These are phyloP conservation scores for Xanthoconium stramineum DNA, from an alignment of 768 basidiomycete genomes.

Conservation along the genomic window DNA sequence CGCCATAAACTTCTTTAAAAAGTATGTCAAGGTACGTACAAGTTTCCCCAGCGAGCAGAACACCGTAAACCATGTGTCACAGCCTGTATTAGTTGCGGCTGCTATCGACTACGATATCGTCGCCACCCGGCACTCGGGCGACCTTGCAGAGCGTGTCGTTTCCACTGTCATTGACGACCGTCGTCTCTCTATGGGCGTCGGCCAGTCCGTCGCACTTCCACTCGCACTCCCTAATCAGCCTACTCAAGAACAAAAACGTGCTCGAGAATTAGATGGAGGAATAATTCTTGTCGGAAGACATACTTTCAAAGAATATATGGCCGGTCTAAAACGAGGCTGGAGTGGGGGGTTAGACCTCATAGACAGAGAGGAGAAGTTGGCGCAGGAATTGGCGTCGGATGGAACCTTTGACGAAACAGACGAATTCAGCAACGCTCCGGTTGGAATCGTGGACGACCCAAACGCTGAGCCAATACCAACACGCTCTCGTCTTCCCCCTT, in stretches of 20 bases:
- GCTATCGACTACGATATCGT: constrained; percentile 90
- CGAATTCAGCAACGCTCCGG: constrained; percentile 24
- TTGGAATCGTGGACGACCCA: constrained; percentile 24
- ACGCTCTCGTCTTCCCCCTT: constrained; percentile 34
- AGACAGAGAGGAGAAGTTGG: constrained; percentile 70
- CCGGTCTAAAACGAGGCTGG: constrained; percentile 84
- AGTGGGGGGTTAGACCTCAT: constrained; percentile 63
- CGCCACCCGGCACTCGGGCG: constrained; percentile 79
- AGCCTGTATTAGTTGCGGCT: constrained; percentile 94
- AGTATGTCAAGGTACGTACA: constrained; percentile 87
- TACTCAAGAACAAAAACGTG: constrained; percentile 48
- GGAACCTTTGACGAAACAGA: constrained; percentile 73
- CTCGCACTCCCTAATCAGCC: constrained; percentile 52
- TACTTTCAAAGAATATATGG: constrained; percentile 93
- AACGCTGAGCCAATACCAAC: constrained; percentile 43
- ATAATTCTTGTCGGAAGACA: constrained; percentile 83
- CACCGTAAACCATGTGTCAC: constrained; percentile 6
- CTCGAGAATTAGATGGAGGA: constrained; percentile 75
- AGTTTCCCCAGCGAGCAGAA: constrained; percentile 7
- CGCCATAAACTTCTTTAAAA: constrained; percentile 84
- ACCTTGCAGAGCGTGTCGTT: constrained; percentile 72
- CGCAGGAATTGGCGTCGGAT: constrained; percentile 65
- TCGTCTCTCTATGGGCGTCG: constrained; percentile 62
- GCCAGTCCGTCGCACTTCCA: constrained; percentile 41
- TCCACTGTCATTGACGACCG: constrained; percentile 71